Evolutionary conservation across 2,329 filamentous ascomycete species (phyloP).

Genomic region (Apiospora saccharicola): DNA sequence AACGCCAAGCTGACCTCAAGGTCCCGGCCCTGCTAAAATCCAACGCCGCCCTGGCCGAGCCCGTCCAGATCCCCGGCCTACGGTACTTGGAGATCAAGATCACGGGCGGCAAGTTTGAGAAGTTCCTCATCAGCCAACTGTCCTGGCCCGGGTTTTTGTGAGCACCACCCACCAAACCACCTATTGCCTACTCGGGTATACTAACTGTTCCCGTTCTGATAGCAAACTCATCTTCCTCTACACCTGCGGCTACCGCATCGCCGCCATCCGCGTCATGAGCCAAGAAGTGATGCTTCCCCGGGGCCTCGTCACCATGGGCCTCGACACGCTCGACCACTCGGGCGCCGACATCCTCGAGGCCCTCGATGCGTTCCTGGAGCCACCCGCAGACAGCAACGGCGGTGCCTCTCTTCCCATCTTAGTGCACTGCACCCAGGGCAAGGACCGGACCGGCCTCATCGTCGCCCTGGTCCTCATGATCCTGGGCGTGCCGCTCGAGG

Average conservation of each 20-base stretch:
- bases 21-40: constrained; percentile 53
- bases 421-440: constrained; percentile 88
- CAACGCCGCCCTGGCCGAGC: constrained; percentile 60
- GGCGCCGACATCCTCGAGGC: constrained; percentile 65
- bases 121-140: constrained; percentile 71
- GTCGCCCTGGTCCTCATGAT: constrained; percentile 73
- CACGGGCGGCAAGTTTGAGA: constrained; percentile 76
- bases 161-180: constrained; percentile 32
- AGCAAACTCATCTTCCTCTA: constrained; percentile 66
- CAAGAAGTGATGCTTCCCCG: constrained; percentile 74
- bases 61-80: constrained; percentile 69
- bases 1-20: constrained; percentile 58
- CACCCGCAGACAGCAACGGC: constrained; percentile 26
- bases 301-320: constrained; percentile 74
- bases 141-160: constrained; percentile 72
- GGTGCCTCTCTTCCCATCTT: constrained; percentile 66
- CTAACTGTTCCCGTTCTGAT: neutral
- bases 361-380: constrained; percentile 56
- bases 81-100: constrained; percentile 74
- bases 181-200: neutral
- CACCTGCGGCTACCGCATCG: constrained; percentile 67
- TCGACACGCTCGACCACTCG: constrained; percentile 74
- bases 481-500: constrained; percentile 61
- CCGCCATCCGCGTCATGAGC: constrained; percentile 74
- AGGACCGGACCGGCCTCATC: constrained; percentile 81